Evolutionary conservation across 768 basidiomycete genomes (phyloP).

Genomic region (Mycena kentingensis): DNA sequence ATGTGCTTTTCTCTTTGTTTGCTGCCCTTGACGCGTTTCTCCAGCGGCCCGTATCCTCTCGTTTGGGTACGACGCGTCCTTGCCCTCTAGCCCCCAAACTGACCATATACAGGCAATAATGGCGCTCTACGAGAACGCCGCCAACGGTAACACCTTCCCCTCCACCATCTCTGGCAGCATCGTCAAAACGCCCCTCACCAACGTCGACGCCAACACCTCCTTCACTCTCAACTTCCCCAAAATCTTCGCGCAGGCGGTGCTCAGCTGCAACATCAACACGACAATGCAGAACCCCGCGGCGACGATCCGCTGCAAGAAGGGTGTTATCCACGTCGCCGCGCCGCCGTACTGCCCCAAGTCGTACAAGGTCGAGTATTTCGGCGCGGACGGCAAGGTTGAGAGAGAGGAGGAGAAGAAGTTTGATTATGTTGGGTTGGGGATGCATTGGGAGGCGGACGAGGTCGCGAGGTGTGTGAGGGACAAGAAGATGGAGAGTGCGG

Average conservation of each 20-base stretch:
- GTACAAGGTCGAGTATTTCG: slow-evolving; percentile 66
- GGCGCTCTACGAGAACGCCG: slow-evolving; percentile 75
- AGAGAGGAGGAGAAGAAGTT: slow-evolving; percentile 62
- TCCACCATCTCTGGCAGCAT: slow-evolving; percentile 67
- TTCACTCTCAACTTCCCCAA: slow-evolving; percentile 73
- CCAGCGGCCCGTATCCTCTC: slow-evolving; percentile 79
- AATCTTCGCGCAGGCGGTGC: slow-evolving; percentile 70
- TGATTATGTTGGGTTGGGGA: slow-evolving; percentile 68
- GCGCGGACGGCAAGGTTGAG: slow-evolving; percentile 45
- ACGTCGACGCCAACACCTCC: slow-evolving; percentile 76
- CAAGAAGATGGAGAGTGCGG: slow-evolving; percentile 69
- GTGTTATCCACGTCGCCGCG: slow-evolving; percentile 60
- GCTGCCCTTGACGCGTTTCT: neutral
- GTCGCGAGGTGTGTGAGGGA: slow-evolving; percentile 77
- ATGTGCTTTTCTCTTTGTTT: slow-evolving; percentile 28
- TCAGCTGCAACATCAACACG: slow-evolving; percentile 67
- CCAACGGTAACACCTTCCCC: slow-evolving; percentile 62
- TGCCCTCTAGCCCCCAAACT: neutral
- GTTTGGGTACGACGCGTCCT: slow-evolving; percentile 58
- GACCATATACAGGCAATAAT: slow-evolving; percentile 60
- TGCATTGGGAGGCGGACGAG: slow-evolving; percentile 88
- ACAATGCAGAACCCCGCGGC: slow-evolving; percentile 51
- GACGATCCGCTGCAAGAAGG: slow-evolving; percentile 73
- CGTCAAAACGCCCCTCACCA: slow-evolving; percentile 74
- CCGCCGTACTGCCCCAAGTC: slow-evolving; percentile 70